phyloP scores from a whole-genome alignment of 2,329 filamentous ascomycete species.

The Aspergillus pseudonomiae region DNA sequence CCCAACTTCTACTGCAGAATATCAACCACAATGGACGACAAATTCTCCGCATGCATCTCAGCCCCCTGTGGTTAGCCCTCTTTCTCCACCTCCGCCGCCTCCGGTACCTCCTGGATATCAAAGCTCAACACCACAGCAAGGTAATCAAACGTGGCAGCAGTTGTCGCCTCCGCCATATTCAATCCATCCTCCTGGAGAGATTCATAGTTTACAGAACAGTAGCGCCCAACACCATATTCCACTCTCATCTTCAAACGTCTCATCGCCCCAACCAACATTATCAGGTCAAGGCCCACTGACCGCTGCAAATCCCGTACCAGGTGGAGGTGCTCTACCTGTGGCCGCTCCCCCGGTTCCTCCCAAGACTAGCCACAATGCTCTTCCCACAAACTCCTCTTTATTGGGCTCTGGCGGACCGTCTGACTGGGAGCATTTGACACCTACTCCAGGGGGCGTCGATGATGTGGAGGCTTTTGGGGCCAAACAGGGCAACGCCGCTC shows the following conservation, averaged over 20 bases:
- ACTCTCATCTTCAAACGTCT: not conserved
- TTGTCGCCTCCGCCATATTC: conserved; percentile 34
- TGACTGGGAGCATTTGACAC: conserved; percentile 51
- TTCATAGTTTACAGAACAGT: conserved; percentile 2
- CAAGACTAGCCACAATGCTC: conserved; percentile 24
- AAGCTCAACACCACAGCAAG: conserved; percentile 29
- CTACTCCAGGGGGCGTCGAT: conserved; percentile 41
- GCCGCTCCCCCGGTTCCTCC: conserved; percentile 28
- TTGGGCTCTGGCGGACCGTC: conserved; percentile 48
- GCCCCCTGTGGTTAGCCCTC: conserved; percentile 21
- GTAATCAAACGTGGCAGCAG: conserved; percentile 30
- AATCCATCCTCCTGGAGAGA: conserved; percentile 26
- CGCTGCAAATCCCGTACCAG: not conserved
- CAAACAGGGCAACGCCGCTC: conserved; percentile 15
- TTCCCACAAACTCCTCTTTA: conserved; percentile 36
- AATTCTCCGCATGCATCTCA: conserved; percentile 28
- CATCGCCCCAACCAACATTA: conserved; percentile 8
- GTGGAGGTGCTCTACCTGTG: conserved; percentile 4
- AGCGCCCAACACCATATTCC: conserved; percentile 8
- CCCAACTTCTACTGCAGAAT: conserved; percentile 11
- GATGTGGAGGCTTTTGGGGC: conserved; percentile 33
- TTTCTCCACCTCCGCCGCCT: conserved; percentile 35
- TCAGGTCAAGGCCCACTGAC: not conserved
- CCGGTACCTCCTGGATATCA: conserved; percentile 42
- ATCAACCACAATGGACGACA: conserved; percentile 26